phyloP scores from a whole-genome alignment of 805 yeast species.

The Helenozyma baotianmanensis region DNA sequence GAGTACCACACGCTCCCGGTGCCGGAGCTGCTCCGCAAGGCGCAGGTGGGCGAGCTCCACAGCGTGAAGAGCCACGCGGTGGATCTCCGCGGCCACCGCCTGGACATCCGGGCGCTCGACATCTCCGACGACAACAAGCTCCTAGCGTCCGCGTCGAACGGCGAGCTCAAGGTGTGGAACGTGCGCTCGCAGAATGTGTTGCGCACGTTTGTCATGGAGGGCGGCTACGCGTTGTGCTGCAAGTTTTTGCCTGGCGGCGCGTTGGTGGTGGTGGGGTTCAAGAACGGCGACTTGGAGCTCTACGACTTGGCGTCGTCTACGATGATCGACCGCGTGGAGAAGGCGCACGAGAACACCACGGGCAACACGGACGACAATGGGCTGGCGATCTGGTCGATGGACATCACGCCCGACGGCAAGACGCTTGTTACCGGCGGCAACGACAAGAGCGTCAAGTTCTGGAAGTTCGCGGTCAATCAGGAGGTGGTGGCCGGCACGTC shows the following conservation, averaged over 20 bases:
- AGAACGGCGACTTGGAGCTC: conserved; percentile 77
- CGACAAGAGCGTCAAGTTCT: conserved; percentile 83
- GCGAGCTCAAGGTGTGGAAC: conserved; percentile 87
- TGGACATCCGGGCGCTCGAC: conserved; percentile 81
- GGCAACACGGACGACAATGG: conserved; percentile 25
- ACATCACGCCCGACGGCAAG: conserved; percentile 80
- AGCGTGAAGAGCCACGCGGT: conserved; percentile 51
- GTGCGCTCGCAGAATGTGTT: conserved; percentile 66
- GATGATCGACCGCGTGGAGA: conserved; percentile 59
- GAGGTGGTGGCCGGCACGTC: conserved; percentile 69
- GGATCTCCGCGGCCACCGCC: conserved; percentile 81
- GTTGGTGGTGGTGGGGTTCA: conserved; percentile 81
- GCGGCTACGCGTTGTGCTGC: conserved; percentile 81
- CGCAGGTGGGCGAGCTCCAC: conserved; percentile 36
- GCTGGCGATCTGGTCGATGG: conserved; percentile 83
- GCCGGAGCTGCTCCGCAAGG: conserved; percentile 55
- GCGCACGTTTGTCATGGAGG: conserved; percentile 65
- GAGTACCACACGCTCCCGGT: conserved; percentile 59
- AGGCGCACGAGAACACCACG: conserved; percentile 48
- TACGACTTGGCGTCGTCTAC: conserved; percentile 84
- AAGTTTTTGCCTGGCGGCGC: conserved; percentile 90
- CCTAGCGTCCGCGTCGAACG: conserved; percentile 87
- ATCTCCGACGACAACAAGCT: conserved; percentile 76
- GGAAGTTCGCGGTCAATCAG: conserved; percentile 73
- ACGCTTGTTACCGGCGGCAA: conserved; percentile 88